A percentile compares a stretch with the other conserved stretches of the same genome.
Evolutionary conservation across 2,329 filamentous ascomycete species (phyloP).

Genomic region (Camillea tinctor): DNA sequence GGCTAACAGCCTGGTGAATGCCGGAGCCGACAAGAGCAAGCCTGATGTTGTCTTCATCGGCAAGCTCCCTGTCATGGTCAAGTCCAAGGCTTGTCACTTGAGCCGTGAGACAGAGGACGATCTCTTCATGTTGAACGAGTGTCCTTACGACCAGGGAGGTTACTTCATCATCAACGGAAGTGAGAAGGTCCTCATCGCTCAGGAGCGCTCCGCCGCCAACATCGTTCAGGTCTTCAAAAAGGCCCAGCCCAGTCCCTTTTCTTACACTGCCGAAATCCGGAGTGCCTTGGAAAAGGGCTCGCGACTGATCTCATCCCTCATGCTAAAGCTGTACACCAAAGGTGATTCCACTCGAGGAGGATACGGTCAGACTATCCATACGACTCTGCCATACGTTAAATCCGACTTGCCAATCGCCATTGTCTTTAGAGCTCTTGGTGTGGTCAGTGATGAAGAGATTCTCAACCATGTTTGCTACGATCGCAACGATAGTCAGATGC

Average conservation of each 20-base stretch:
- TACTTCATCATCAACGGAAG: slow-evolving; percentile 99
- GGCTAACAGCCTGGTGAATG: slow-evolving; percentile 50
- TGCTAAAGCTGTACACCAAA: slow-evolving; percentile 86
- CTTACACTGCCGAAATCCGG: slow-evolving; percentile 92
- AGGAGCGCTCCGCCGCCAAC: slow-evolving; percentile 95
- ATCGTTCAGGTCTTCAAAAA: slow-evolving; percentile 99
- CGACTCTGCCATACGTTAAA: slow-evolving; percentile 91
- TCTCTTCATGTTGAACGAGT: slow-evolving; percentile 90
- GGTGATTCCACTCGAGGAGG: slow-evolving; percentile 76
- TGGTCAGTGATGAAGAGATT: slow-evolving; percentile 97
- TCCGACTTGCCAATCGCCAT: slow-evolving; percentile 90
- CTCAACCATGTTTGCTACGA: slow-evolving; percentile 98
- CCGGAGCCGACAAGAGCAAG: slow-evolving; percentile 55
- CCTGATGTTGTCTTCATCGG: slow-evolving; percentile 84
- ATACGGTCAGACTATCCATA: slow-evolving; percentile 85
- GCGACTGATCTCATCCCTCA: slow-evolving; percentile 86
- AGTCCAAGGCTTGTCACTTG: slow-evolving; percentile 92
- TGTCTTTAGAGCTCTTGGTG: slow-evolving; percentile 91
- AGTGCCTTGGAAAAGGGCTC: slow-evolving; percentile 97
- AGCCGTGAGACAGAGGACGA: slow-evolving; percentile 80
- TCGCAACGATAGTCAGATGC: slow-evolving; percentile 90
- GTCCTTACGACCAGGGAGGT: slow-evolving; percentile 95
- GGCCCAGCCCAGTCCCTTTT: slow-evolving; percentile 85
- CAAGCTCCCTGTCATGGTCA: slow-evolving; percentile 96
- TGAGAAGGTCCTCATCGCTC: slow-evolving; percentile 96